Conservation (phyloP, 176 grass and related monocot genomes). For the Cocos nucifera region DNA sequence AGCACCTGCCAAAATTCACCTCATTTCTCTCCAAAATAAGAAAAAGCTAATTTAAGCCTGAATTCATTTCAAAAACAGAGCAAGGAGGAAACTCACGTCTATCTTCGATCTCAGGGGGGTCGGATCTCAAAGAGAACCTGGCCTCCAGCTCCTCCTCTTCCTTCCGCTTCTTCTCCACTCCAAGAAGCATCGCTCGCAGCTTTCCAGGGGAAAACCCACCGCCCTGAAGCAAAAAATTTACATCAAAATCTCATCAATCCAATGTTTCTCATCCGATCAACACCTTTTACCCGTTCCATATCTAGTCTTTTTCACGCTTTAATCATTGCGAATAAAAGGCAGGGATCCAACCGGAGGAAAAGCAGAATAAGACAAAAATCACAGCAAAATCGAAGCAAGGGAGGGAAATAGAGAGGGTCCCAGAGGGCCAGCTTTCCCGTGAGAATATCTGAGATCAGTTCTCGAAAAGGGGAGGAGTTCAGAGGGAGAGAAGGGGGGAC, state of each 20-base stretch:
- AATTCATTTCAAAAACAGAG: not conserved
- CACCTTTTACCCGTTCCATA: not conserved
- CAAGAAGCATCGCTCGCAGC: slow-evolving; percentile 81
- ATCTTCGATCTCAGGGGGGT: slow-evolving; percentile 28
- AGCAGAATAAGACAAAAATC: slow-evolving; percentile 3
- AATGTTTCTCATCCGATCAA: not conserved
- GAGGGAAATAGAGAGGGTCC: not conserved
- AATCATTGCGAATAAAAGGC: not conserved
- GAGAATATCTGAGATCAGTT: slow-evolving; percentile 3
- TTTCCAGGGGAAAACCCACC: slow-evolving; percentile 95
- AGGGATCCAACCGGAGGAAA: not conserved
- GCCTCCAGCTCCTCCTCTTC: slow-evolving; percentile 60
- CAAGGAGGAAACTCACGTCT: slow-evolving; percentile 16
- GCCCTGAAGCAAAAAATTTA: slow-evolving; percentile 27
- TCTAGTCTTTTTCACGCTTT: slow-evolving; percentile 10
- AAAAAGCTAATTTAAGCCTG: not conserved
- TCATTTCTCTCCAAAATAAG: not conserved
- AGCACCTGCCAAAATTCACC: slow-evolving; percentile 27
- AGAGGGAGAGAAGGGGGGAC: not conserved
- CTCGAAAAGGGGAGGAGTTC: not conserved
- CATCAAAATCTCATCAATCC: not conserved
- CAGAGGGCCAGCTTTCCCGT: slow-evolving; percentile 6
- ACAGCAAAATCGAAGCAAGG: not conserved
- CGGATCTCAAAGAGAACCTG: slow-evolving; percentile 54
- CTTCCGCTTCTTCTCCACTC: slow-evolving; percentile 58